Evolutionary conservation across 176 grass and related monocot species (phyloP), one percentile per base, ranked within the genome.

Genomic region (Carex parvula): DNA sequence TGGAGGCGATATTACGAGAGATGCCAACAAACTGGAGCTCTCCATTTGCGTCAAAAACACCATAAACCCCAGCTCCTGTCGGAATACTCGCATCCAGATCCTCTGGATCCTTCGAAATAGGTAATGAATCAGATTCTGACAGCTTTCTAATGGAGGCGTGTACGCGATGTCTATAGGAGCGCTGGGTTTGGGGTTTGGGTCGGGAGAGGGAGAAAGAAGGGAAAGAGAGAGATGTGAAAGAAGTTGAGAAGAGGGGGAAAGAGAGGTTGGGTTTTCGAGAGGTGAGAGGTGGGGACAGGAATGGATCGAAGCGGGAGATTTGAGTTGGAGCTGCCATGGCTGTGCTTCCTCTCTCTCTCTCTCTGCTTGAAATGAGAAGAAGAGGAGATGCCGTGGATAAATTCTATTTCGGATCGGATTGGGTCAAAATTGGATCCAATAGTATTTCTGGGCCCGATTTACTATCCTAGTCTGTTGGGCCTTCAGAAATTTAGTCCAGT

Each of bases 11-110:
- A 82, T 93, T 98, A 26, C 92, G 87, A 20, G 92, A 93, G n/a
- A 95, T 88, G n/a, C 92, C 92, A 4, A 95, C 35, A 81, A 94
- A 98, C 89, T 95, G 92, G 67, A 98, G 86, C 12, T 85, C 84
- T 5, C 93, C 91, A 17, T 83, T 60, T 58, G 82, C 42, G 35
- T 95, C 91, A 72, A 87, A 98, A 13, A 95, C 82, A 1, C 89
- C 93, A 17, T 95, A 98, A n/a, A 95, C 91, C 9, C 91, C 93
- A 1, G 92, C 79, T 56, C 48, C 89, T 1, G 81, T 18, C 0
- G 91, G 89, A 20, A 98, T 84, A 3, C 70, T 3, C 53, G 78
- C 82, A 8, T 84, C 65, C 5, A 85, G 64, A 52, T 90, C 73
- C 56, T 71, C 54, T 5, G 89, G 81, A 3, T 55, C 92, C 63